Percentiles rank a stretch among this genome's conserved stretches.
phyloP scores from a whole-genome alignment of 2,329 filamentous ascomycete species.

The Verticillium tricorpus region DNA sequence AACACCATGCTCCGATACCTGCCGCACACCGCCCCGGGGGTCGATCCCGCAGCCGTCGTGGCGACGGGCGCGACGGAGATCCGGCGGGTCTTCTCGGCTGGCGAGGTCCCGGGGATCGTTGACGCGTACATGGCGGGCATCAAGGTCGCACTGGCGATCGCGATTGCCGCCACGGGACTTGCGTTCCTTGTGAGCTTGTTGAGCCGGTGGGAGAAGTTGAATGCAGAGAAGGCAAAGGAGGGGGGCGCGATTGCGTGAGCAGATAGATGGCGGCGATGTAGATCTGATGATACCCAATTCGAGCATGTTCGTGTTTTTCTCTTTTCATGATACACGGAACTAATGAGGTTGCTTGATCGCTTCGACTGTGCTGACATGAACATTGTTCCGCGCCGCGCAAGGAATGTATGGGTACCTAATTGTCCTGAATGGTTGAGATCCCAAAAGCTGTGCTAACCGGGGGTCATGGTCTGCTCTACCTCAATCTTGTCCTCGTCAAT shows the following conservation, averaged over 20 bases:
- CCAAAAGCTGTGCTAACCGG: too few species aligned
- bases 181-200: constrained; percentile 18
- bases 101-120: constrained; percentile 34
- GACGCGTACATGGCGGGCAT: constrained; percentile 27
- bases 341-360: too few species aligned
- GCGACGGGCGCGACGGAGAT: constrained; percentile 49
- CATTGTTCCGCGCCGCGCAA: too few species aligned
- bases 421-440: too few species aligned
- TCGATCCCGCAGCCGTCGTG: constrained; percentile 45
- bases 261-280: not conserved
- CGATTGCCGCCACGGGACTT: constrained; percentile 16
- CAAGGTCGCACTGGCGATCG: constrained; percentile 25
- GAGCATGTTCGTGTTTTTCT: not conserved
- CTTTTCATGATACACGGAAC: too few species aligned
- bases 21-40: constrained; percentile 29
- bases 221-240: not conserved
- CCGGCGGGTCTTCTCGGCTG: constrained; percentile 36
- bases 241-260: not conserved
- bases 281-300: not conserved
- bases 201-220: not conserved
- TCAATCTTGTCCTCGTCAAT: too few species aligned
- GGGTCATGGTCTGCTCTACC: too few species aligned
- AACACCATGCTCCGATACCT: constrained; percentile 53
- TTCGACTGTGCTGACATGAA: too few species aligned
- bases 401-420: too few species aligned